Percentiles rank a stretch among this genome's conserved stretches.
Evolutionary conservation across 2,329 filamentous ascomycete species (phyloP).

Genomic region (Calonectria crousiana): DNA sequence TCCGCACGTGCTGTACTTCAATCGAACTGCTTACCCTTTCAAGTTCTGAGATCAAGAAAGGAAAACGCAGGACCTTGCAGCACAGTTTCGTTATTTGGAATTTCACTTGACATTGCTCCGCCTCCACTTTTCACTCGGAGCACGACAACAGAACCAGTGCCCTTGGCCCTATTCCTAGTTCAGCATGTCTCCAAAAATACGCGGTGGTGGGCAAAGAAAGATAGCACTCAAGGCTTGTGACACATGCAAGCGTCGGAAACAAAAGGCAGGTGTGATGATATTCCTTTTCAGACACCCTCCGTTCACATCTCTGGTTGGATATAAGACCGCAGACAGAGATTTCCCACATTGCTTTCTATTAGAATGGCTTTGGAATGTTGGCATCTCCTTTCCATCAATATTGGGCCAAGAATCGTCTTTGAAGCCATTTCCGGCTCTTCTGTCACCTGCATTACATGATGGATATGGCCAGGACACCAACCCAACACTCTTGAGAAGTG

Average conservation of each 20-base stretch:
- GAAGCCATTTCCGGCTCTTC: not conserved
- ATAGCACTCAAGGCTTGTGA: slow-evolving; percentile 72
- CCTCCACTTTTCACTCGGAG: not conserved
- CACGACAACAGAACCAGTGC: not conserved
- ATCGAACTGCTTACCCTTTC: not conserved
- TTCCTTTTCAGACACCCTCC: not conserved
- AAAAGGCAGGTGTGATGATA: slow-evolving; percentile 65
- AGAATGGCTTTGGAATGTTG: too few relatives aligned
- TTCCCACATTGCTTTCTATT: not conserved
- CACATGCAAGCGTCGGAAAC: slow-evolving; percentile 74
- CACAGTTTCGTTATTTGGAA: not conserved
- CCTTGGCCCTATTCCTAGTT: too few relatives aligned
- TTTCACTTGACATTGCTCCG: not conserved
- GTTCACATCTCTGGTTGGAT: not conserved
- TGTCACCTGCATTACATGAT: not conserved
- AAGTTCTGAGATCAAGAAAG: not conserved
- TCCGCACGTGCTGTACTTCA: not conserved
- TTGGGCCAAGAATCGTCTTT: not conserved
- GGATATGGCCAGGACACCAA: not conserved
- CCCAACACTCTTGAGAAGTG: not conserved
- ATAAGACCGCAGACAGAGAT: not conserved
- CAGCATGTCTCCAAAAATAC: slow-evolving; percentile 62
- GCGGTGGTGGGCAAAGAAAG: slow-evolving; percentile 70
- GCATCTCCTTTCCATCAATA: not conserved
- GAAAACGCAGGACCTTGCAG: not conserved